Base-by-base conservation (phyloP, 768 basidiomycete genomes). In the Favolaschia claudopus region DNA sequence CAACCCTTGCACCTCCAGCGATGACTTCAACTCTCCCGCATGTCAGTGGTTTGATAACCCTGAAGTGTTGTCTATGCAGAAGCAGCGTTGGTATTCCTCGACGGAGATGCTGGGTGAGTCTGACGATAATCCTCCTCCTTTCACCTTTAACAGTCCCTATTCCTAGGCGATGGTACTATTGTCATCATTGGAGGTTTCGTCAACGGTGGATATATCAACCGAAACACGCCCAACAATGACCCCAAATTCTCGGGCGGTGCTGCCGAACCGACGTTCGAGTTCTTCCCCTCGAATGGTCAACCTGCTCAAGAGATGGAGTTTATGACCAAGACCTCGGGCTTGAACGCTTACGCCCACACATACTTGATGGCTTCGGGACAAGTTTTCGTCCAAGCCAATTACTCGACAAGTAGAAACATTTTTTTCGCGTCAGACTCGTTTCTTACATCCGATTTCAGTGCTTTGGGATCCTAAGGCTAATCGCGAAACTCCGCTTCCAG, bases 251-350 rank as follows among this genome's bases (percentile, higher is more conserved):
- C 87, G 66, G 89, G 89, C 45, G 87, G 87, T 42, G 90, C 84
- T 12, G 89, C 92, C 10, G 90, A 95, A 66, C 89, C 89, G 27
- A 91, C 91, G 0, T 90, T 82, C 67, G 93, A 95, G 76, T 92
- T 93, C 74, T 95, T 82, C 76, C 94, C 94, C 12, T 78, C 84
- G 6, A 82, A 77, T 29, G 80, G 81, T 15, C 68, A 72, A 12
- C 56, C 69, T 12, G 80, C 83, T 2, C 77, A 79, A 58, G 70
- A 77, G 25, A 87, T 89, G 82, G 71, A 83, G 5, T 93, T 93
- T 78, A 78, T 93, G 78, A 76, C 83, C 58, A 74, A 80, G 17
- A 91, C 91, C 1, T 90, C 88, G 20, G 92, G 92, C 34, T 79
- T 93, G 45, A 93, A 93, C 70, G 79, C 90, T 1, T 93, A 92